Evolutionary conservation across 116 monocot genomes (phyloP).

Genomic region (Papilionanthe hybrid): DNA sequence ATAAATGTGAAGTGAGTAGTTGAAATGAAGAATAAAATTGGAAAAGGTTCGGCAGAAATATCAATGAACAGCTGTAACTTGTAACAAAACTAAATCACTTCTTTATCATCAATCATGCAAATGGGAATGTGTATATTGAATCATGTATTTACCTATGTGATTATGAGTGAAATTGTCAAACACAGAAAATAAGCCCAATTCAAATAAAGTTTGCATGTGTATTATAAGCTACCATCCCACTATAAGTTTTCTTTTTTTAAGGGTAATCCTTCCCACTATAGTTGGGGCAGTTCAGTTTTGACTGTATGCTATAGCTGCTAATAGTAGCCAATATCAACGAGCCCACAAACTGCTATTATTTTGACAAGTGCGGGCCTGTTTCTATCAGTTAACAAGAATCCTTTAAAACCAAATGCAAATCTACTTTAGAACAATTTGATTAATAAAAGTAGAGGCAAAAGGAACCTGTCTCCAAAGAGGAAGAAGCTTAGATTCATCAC

Average conservation of each 20-base stretch:
- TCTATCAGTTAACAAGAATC: conserved; percentile 1
- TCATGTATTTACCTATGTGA: neutral
- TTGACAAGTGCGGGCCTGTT: neutral
- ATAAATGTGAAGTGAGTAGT: neutral
- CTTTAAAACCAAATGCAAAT: neutral
- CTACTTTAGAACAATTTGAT: neutral
- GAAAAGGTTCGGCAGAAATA: neutral
- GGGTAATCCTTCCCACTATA: neutral
- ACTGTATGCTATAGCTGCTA: neutral
- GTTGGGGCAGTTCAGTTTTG: neutral
- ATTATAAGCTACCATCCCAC: neutral
- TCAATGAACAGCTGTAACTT: neutral
- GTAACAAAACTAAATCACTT: neutral
- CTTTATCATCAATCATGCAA: neutral
- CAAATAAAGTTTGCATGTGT: neutral
- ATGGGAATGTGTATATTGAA: neutral
- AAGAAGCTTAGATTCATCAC: conserved; percentile 67
- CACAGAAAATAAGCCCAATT: neutral
- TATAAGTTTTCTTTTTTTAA: neutral
- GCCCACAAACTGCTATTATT: neutral
- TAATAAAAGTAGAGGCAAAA: neutral
- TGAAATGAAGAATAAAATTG: neutral
- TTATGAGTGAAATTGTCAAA: neutral
- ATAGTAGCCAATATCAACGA: neutral
- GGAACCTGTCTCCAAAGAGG: conserved; percentile 99